A percentile compares a stretch with the other conserved stretches of the same genome.
phyloP scores from a whole-genome alignment of 1,284 basidiomycete species.

The Moesziomyces antarcticus region DNA sequence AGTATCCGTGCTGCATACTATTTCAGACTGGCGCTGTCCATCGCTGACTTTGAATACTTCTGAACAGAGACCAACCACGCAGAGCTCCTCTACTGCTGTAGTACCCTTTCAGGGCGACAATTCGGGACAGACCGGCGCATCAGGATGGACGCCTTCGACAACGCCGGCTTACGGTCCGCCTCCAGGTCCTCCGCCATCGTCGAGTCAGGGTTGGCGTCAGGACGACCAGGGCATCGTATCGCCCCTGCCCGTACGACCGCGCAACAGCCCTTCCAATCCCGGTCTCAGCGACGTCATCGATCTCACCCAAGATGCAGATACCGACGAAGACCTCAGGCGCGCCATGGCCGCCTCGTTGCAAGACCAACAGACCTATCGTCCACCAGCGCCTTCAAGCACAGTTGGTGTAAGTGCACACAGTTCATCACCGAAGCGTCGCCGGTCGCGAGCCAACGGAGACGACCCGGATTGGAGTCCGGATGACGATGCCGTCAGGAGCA shows the following conservation, averaged over 20 bases:
- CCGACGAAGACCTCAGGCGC: conserved; percentile 37
- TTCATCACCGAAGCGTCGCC: background rate
- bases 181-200: conserved; percentile 18
- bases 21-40: too few relatives aligned
- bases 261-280: background rate
- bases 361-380: conserved; percentile 27
- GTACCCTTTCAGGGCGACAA: conserved; percentile 11
- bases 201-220: conserved; percentile 7
- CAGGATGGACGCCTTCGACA: conserved; percentile 24
- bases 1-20: background rate
- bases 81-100: conserved; percentile 18
- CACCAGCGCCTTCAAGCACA: conserved; percentile 32
- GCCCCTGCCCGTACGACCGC: background rate
- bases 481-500: too few relatives aligned
- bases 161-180: conserved; percentile 22
- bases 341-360: conserved; percentile 46
- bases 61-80: conserved; percentile 12
- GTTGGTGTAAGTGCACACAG: conserved; percentile 35
- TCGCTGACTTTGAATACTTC: background rate
- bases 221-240: conserved; percentile 17
- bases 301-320: conserved; percentile 36
- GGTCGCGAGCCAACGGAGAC: background rate
- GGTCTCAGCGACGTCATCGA: conserved; percentile 29
- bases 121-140: background rate
- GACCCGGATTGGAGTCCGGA: background rate